Conservation (phyloP, 2,329 filamentous ascomycete genomes). For the Westerdykella aurantiaca region DNA sequence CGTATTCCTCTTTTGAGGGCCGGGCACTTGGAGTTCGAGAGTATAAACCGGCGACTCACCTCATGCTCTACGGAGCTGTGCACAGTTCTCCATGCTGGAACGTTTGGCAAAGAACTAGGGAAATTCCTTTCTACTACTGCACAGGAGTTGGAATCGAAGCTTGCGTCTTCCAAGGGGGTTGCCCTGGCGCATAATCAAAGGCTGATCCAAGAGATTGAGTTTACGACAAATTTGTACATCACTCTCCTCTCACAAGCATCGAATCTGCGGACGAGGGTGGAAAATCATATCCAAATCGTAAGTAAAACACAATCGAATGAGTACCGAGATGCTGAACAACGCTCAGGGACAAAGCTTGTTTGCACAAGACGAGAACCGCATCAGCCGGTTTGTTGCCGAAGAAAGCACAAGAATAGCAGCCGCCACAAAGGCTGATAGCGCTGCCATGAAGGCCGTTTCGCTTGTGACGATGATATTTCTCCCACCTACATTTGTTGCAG, state of each 20-base stretch:
- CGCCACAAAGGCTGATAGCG: constrained; percentile 25
- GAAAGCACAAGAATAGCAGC: constrained; percentile 10
- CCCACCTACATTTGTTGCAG: constrained; percentile 39
- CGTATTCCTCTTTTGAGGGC: not conserved
- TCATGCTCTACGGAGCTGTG: constrained; percentile 8
- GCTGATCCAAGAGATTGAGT: constrained; percentile 4
- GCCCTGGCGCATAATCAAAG: not conserved
- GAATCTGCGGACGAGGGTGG: constrained; percentile 6
- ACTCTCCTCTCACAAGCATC: constrained; percentile 4
- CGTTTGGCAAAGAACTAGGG: constrained; percentile 6
- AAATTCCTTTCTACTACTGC: constrained; percentile 4
- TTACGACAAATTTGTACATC: constrained; percentile 5
- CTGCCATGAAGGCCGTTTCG: constrained; percentile 38
- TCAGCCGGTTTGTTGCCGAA: constrained; percentile 7
- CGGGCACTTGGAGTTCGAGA: constrained; percentile 4
- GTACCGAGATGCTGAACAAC: not conserved
- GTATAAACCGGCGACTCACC: constrained; percentile 4
- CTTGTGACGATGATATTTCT: constrained; percentile 40
- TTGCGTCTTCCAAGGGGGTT: not conserved
- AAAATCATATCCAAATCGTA: constrained; percentile 10
- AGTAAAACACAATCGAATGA: not conserved
- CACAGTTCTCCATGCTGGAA: constrained; percentile 1
- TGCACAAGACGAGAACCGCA: constrained; percentile 11
- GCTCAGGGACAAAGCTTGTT: constrained; percentile 10
- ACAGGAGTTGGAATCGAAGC: constrained; percentile 1